Percentiles rank a stretch among this genome's conserved stretches.
Evolutionary conservation across 2,329 filamentous ascomycete genomes (phyloP).

Genomic region (Bimuria novae-zelandiae): DNA sequence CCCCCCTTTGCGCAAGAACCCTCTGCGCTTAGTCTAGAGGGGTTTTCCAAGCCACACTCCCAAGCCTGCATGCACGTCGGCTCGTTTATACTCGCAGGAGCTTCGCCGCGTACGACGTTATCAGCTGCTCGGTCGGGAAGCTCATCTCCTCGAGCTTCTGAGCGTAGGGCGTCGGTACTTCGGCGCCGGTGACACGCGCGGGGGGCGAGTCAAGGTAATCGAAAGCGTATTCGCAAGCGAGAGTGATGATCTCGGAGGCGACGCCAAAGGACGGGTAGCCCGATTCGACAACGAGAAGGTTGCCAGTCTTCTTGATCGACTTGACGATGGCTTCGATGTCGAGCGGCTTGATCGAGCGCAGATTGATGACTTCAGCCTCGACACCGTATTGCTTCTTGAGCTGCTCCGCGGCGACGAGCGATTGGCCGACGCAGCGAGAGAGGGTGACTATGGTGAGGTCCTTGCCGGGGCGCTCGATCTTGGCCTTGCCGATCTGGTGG

Average conservation of each 20-base stretch:
- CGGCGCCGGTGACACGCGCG: constrained; percentile 91
- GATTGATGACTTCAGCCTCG: constrained; percentile 95
- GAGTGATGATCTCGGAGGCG: constrained; percentile 86
- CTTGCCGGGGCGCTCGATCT: constrained; percentile 95
- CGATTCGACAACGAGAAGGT: constrained; percentile 88
- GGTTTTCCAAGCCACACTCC: background rate
- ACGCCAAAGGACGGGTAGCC: constrained; percentile 97
- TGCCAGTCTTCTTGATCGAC: constrained; percentile 98
- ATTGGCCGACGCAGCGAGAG: constrained; percentile 93
- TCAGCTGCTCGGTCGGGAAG: constrained; percentile 89
- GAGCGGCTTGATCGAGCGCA: constrained; percentile 95
- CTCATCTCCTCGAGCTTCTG: constrained; percentile 90
- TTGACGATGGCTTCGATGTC: constrained; percentile 95
- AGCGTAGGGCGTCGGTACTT: constrained; percentile 96
- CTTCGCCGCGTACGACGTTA: constrained; percentile 87
- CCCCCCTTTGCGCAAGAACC: background rate
- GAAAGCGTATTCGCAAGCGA: constrained; percentile 97
- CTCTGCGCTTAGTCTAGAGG: background rate
- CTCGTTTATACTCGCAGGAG: constrained; percentile 72
- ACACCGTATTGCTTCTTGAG: constrained; percentile 97
- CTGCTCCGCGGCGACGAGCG: constrained; percentile 82
- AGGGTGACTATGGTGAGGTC: constrained; percentile 94
- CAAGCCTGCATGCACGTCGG: background rate
- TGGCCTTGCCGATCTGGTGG: constrained; percentile 85
- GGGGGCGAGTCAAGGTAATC: constrained; percentile 96